These are phyloP conservation scores for Monascus ruber DNA, from an alignment of 2,329 filamentous ascomycete genomes.

Conservation along the genomic window DNA sequence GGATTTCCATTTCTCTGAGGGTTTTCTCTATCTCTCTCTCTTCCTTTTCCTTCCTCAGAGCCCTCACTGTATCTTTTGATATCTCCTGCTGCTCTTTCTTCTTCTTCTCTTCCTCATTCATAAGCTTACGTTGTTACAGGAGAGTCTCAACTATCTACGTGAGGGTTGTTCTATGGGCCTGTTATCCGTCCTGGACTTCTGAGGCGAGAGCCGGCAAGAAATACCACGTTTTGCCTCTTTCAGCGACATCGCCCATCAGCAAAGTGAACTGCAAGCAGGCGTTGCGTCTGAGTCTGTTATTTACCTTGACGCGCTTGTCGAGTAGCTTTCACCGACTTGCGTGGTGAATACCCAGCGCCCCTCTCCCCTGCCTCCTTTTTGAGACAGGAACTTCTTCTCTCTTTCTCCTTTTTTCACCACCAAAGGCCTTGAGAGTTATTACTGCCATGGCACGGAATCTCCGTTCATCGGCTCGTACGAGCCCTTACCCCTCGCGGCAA, in stretches of 20 bases:
- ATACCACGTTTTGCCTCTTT: neutral
- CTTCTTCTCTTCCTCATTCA: neutral
- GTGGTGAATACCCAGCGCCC: neutral
- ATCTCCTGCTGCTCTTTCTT: neutral
- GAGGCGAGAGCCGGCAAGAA: neutral
- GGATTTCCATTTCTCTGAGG: too few species aligned
- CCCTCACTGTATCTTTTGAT: neutral
- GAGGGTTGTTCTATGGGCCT: neutral
- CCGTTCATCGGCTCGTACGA: slow-evolving; percentile 21
- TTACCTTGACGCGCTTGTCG: too few species aligned
- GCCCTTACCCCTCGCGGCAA: slow-evolving; percentile 21
- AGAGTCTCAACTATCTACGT: neutral
- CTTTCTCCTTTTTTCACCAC: neutral
- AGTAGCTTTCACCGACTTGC: neutral
- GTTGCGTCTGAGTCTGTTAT: too few species aligned
- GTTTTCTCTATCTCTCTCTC: neutral
- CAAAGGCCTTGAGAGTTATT: neutral
- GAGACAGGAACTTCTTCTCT: neutral
- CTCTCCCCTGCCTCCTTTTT: slow-evolving; percentile 1
- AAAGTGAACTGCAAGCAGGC: too few species aligned
- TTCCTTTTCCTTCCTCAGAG: neutral
- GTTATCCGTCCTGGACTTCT: neutral
- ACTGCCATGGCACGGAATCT: slow-evolving; percentile 23
- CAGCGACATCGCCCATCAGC: neutral
- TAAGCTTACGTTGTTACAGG: neutral